Evolutionary conservation across 306 rosid species (phyloP).

Genomic region (Cucumis cinereus): DNA sequence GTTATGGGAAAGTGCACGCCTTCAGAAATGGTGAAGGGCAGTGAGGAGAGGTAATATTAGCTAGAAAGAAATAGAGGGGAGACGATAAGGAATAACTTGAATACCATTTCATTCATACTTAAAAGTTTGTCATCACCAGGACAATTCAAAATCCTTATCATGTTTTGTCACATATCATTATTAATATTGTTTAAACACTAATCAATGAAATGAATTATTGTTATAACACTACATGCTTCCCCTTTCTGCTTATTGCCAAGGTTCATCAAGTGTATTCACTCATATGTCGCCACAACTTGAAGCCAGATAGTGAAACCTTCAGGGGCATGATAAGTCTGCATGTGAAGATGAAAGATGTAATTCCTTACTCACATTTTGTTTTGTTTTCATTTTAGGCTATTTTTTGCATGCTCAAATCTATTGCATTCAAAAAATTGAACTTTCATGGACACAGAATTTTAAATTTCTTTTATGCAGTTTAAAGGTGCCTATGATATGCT

Average conservation of each 20-base stretch:
- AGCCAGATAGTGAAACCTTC: constrained; percentile 47
- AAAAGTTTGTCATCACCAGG: not conserved
- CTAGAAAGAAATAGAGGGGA: not conserved
- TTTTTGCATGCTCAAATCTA: constrained; percentile 9
- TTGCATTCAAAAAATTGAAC: constrained; percentile 7
- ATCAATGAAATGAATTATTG: too few species aligned
- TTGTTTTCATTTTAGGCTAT: constrained; percentile 13
- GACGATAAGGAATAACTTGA: not conserved
- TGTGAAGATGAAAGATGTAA: constrained; percentile 68
- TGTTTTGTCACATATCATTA: not conserved
- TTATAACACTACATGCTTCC: not conserved
- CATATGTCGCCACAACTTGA: constrained; percentile 28
- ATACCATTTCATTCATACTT: not conserved
- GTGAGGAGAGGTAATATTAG: not conserved
- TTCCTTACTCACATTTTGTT: constrained; percentile 8
- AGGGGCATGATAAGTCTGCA: constrained; percentile 48
- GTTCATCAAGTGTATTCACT: constrained; percentile 50
- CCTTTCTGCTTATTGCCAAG: constrained; percentile 18
- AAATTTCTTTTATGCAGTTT: constrained; percentile 39
- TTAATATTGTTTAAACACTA: not conserved
- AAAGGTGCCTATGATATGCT: constrained; percentile 52
- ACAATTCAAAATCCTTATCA: not conserved
- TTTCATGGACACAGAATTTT: constrained; percentile 3
- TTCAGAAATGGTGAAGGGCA: not conserved
- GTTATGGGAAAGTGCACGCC: not conserved